Base-by-base conservation (phyloP, 805 yeast genomes). In the Metschnikowia dekortorum region DNA sequence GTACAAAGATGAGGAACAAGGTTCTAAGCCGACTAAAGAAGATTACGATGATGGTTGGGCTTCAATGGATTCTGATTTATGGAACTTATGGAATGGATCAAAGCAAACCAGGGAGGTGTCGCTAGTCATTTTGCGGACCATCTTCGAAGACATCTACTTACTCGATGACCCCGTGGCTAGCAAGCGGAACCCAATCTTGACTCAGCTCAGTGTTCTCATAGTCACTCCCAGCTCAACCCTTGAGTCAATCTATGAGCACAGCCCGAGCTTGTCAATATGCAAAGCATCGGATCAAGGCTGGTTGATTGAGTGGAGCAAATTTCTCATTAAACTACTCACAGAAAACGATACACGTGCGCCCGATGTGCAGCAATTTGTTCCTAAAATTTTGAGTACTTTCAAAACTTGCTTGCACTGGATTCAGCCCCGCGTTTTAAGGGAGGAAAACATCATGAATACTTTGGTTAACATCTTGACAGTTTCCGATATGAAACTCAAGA, bases 321-420 rank as follows among this genome's bases (percentile, higher is more conserved):
- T 64, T 41, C 56, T 74, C 18, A 52, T 72, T 29, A 74, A 70
- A 38, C 56, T 68, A 4, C 62, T 74, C 46, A 60, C 66, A 11
- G 60, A 55, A 34, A 65, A 65, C 45, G 73, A 67, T 37, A 53
- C 64, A 36, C 51, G 61, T 2, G 57, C 64, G 26, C 50, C 61
- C 3, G 45, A 62, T 4, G 67, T 68, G 45, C 74, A 70, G 55
- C 58, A 62, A 29, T 84, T 84, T 61, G 83, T 83, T 2, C 78
- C 86, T 39, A 83, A 86, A 60, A 74, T 87, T 5, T 71, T 94
- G 37, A 88, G 90, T 53, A 85, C 95, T 4, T 79, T 92, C 61
- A 94, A 94, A 62, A 85, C 96, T 0, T 87, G 96, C 59, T 76
- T 94, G 52, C 90, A 87, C 59, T 94, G 99, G 99, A 81, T 91